Base-by-base conservation (phyloP, 2,329 filamentous ascomycete genomes). In the Corynespora cassiicola region DNA sequence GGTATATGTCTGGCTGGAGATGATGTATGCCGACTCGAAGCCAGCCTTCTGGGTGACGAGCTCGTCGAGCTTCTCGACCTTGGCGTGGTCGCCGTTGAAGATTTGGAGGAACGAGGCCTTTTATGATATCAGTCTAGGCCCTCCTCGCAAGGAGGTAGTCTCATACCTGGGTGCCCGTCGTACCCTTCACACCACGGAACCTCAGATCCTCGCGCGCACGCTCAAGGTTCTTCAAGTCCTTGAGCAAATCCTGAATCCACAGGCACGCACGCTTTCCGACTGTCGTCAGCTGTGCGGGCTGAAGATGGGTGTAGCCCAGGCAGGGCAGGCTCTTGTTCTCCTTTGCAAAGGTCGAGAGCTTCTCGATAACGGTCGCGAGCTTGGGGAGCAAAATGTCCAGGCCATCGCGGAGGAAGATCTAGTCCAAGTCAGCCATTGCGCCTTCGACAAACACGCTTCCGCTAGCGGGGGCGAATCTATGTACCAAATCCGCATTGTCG, bases 341-440 rank as follows among this genome's bases (percentile, higher is more conserved):
- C 43, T 85, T 65, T 5, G 90, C 86, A 64, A 95, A 94, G 20
- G 76, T 66, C 16, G 80, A 76, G 18, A 96, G 76, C 68, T 90
- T 90, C 47, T 81, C 73, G 50, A 95, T 85, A 38, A 90, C 85
- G 54, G 84, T 88, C 35, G 89, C 88, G 6, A 95, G 71, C 70
- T 91, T 95, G 22, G 82, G 82, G 7, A 87, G 73, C 4, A 95
- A 66, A n/a, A 95, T 71, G 53, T 92, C 82, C 39, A 95, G 73
- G 5, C 82, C 90, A 44, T 90, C 81, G 16, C 83, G 75, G 57
- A 90, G 79, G 57, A 95, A 81, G 49, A 95, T 89, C 39, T 48
- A 26, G 17, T 27, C 15, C 9, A 3, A 8, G 31, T 41, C 22
- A 39, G 39, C 26, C n/a, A n/a, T n/a, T n/a, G n/a, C n/a, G n/a